phyloP scores from a whole-genome alignment of 78 protist species.

The Capsaspora owczarzaki region DNA sequence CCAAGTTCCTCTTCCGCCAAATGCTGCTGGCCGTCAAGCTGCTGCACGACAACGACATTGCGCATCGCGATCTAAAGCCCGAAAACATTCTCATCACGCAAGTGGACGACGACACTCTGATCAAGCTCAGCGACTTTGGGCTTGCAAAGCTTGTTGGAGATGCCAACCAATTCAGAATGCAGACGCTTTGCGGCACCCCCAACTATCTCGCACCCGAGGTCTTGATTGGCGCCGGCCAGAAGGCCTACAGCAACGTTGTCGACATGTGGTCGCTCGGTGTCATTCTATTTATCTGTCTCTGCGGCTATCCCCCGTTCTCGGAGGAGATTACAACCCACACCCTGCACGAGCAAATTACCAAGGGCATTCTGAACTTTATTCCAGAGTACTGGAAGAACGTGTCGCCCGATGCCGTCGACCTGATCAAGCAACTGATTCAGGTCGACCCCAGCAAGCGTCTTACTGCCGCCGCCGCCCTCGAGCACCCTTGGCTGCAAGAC shows the following conservation, averaged over 20 bases:
- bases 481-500: neutral
- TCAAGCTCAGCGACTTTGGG: slow-evolving; percentile 40
- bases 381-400: neutral
- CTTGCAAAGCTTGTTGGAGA: slow-evolving; percentile 3
- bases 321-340: neutral
- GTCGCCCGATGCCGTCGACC: neutral
- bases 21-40: slow-evolving; percentile 6
- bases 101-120: neutral
- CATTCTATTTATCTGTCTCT: slow-evolving; percentile 20
- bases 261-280: slow-evolving; percentile 51
- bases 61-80: slow-evolving; percentile 50
- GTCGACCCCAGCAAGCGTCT: neutral
- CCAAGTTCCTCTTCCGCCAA: neutral
- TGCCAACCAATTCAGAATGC: neutral
- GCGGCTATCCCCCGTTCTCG: slow-evolving; percentile 12
- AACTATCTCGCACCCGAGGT: slow-evolving; percentile 37
- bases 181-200: slow-evolving; percentile 38
- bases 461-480: neutral
- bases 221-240: neutral
- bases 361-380: neutral
- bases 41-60: slow-evolving; percentile 24
- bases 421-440: neutral
- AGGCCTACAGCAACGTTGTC: neutral
- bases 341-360: neutral
- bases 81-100: slow-evolving; percentile 23